These are phyloP conservation scores for Globisporangium paroecandrum DNA, from an alignment of 352 stramenopile species.

Conservation along the genomic window DNA sequence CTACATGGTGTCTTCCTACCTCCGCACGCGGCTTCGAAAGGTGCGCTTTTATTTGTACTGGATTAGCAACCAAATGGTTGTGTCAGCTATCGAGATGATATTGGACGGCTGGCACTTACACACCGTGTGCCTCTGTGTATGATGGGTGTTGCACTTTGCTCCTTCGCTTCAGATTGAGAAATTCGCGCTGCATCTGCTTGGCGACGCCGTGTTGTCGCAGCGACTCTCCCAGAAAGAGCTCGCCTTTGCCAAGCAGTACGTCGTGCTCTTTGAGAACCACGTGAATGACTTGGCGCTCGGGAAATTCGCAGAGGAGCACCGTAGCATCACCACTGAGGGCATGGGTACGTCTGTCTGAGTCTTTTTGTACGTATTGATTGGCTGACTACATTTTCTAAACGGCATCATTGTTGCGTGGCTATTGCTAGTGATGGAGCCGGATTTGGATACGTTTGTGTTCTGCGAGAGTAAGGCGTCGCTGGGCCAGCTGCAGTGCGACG, in stretches of 20 bases:
- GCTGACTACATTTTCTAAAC: background rate
- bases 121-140: background rate
- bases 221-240: conserved; percentile 71
- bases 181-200: conserved; percentile 62
- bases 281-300: conserved; percentile 58
- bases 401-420: too few relatives aligned
- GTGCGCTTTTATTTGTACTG: conserved; percentile 15
- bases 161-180: conserved; percentile 56
- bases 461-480: conserved; percentile 62
- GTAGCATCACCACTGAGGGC: conserved; percentile 44
- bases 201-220: conserved; percentile 36
- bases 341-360: conserved; percentile 48
- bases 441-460: conserved; percentile 82
- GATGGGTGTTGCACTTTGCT: background rate
- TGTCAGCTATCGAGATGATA: background rate
- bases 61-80: background rate
- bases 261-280: conserved; percentile 66
- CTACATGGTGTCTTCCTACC: conserved; percentile 82
- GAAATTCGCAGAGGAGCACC: conserved; percentile 68
- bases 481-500: conserved; percentile 62
- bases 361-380: background rate
- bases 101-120: background rate
- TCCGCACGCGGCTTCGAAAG: conserved; percentile 74
- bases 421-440: conserved; percentile 54
- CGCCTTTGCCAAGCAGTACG: conserved; percentile 72